These are phyloP conservation scores for Ustilago tritici DNA, from an alignment of 1,284 basidiomycete species.

Conservation along the genomic window DNA sequence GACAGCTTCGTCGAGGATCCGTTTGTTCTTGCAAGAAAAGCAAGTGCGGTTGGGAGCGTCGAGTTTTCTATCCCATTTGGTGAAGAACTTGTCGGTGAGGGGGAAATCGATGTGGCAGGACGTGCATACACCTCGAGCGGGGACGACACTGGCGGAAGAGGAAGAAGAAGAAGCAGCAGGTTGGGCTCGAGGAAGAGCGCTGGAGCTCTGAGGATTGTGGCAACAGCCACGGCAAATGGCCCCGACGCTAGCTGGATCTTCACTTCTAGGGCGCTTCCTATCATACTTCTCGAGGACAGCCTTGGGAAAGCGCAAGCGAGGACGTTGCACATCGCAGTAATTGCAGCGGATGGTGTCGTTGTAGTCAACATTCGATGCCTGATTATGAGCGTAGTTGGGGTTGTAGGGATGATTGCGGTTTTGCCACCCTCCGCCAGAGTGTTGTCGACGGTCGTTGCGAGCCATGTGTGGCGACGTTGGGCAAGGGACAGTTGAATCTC, in stretches of 20 bases:
- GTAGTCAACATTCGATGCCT: background rate
- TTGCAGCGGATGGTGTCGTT: conserved; percentile 2
- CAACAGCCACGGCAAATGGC: conserved; percentile 20
- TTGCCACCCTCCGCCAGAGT: background rate
- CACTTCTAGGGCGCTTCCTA: conserved; percentile 3
- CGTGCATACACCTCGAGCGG: conserved; percentile 8
- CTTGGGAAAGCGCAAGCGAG: conserved; percentile 11
- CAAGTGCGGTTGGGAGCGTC: conserved; percentile 4
- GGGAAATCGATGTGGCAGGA: conserved; percentile 21
- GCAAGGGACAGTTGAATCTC: no score
- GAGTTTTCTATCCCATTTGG: background rate
- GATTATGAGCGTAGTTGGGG: no score
- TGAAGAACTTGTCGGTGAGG: conserved; percentile 9
- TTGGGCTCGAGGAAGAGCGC: background rate
- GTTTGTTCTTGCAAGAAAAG: conserved; percentile 5
- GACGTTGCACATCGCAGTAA: conserved; percentile 6
- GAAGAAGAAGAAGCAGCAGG: background rate
- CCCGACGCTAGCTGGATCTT: conserved; percentile 5
- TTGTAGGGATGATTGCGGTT: background rate
- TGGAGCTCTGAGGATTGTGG: background rate
- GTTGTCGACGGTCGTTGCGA: background rate
- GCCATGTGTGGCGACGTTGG: conserved; percentile 33
- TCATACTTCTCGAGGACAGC: conserved; percentile 1
- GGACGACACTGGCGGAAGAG: background rate
- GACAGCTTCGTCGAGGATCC: background rate